Evolutionary conservation across 1,284 basidiomycete genomes (phyloP).

Genomic region (Cerrena zonata): DNA sequence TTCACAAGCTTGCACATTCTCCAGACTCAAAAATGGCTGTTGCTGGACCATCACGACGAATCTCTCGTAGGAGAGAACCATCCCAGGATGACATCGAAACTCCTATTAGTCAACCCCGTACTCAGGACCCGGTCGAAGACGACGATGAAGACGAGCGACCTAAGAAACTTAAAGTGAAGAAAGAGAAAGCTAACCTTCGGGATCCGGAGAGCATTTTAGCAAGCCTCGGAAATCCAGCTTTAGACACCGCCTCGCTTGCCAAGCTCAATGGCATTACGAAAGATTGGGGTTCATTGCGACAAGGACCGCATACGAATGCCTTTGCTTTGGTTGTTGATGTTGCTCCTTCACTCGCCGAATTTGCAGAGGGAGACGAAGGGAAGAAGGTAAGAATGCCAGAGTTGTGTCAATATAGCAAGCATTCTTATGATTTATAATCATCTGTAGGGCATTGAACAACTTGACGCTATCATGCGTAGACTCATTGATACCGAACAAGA

Average conservation of each 20-base stretch:
- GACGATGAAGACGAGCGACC: conserved; percentile 7
- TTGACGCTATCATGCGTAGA: conserved; percentile 61
- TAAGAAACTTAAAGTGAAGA: background rate
- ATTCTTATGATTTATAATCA: too few species aligned
- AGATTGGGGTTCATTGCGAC: conserved; percentile 55
- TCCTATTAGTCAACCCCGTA: background rate
- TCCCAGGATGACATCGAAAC: conserved; percentile 10
- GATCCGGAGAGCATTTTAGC: conserved; percentile 26
- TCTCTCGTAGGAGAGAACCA: conserved; percentile 1
- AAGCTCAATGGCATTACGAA: conserved; percentile 49
- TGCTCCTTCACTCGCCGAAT: conserved; percentile 57
- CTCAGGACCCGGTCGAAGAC: background rate
- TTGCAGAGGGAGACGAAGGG: conserved; percentile 47
- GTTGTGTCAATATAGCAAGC: background rate
- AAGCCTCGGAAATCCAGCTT: conserved; percentile 57
- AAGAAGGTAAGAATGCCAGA: conserved; percentile 38
- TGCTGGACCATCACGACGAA: conserved; percentile 3
- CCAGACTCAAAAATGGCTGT: conserved; percentile 2
- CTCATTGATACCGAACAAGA: conserved; percentile 61
- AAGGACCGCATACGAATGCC: conserved; percentile 38
- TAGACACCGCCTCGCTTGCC: conserved; percentile 42
- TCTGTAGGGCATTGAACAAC: conserved; percentile 40
- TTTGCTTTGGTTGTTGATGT: conserved; percentile 48
- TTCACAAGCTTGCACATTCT: background rate
- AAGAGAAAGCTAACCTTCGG: background rate